phyloP scores from a whole-genome alignment of 768 basidiomycete genomes.

The Glaciozyma antarctica region DNA sequence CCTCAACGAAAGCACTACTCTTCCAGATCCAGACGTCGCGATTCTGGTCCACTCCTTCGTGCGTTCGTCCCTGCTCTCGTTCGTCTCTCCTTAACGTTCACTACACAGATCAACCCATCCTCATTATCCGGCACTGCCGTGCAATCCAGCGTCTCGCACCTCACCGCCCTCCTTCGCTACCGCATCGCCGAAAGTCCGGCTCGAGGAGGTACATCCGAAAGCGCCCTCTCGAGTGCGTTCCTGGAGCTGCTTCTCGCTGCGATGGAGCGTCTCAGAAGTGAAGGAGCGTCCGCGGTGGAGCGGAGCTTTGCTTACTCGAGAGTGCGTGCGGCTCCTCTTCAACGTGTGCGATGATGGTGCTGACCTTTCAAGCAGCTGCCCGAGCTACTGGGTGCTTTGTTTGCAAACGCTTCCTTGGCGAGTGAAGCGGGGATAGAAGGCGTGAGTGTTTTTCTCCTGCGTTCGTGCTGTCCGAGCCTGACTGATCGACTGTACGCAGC shows the following conservation, averaged over 20 bases:
- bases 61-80: background rate
- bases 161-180: background rate
- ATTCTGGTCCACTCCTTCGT: slow-evolving; percentile 3
- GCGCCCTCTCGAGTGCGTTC: background rate
- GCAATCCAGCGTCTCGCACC: background rate
- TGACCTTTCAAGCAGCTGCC: background rate
- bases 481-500: background rate
- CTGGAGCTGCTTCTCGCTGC: slow-evolving; percentile 6
- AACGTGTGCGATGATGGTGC: background rate
- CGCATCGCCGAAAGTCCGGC: background rate
- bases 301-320: slow-evolving; percentile 1
- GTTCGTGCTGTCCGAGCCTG: background rate
- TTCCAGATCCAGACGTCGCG: background rate
- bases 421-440: background rate
- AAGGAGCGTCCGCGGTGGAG: background rate
- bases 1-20: background rate
- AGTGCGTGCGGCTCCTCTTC: background rate
- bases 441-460: background rate
- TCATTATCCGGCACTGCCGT: background rate
- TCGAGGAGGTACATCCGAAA: background rate
- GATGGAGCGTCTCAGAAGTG: background rate
- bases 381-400: background rate
- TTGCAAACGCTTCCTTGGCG: background rate
- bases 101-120: background rate
- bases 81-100: background rate